Conservation (phyloP, 805 yeast genomes). For the Yamadazyma olivae region DNA sequence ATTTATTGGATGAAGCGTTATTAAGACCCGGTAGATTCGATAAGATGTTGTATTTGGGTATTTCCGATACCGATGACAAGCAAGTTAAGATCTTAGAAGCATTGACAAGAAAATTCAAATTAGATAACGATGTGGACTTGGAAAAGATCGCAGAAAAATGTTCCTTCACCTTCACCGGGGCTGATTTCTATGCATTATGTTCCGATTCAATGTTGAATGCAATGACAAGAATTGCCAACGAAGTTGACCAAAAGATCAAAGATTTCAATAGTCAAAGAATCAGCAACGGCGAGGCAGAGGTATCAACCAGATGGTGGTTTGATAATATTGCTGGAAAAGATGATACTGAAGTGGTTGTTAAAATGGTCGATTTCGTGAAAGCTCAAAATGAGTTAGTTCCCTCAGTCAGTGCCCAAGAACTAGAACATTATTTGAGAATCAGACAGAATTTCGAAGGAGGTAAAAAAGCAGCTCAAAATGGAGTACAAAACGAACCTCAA, state of each 20-base stretch:
- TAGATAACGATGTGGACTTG: slow-evolving; percentile 61
- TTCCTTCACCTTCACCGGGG: slow-evolving; percentile 93
- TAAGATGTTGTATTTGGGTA: slow-evolving; percentile 90
- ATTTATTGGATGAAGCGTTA: slow-evolving; percentile 88
- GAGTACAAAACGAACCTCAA: neutral
- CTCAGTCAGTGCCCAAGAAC: slow-evolving; percentile 83
- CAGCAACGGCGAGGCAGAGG: slow-evolving; percentile 33
- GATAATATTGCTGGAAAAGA: slow-evolving; percentile 68
- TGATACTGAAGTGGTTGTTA: slow-evolving; percentile 69
- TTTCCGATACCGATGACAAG: slow-evolving; percentile 85
- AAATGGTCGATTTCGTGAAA: slow-evolving; percentile 69
- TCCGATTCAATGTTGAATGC: slow-evolving; percentile 96
- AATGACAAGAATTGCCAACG: slow-evolving; percentile 83
- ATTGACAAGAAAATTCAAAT: slow-evolving; percentile 74
- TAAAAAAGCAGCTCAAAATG: slow-evolving; percentile 20
- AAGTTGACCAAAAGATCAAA: slow-evolving; percentile 64
- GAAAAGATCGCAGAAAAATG: slow-evolving; percentile 60
- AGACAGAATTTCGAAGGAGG: slow-evolving; percentile 80
- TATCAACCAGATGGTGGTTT: slow-evolving; percentile 86
- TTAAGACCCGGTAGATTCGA: slow-evolving; percentile 94
- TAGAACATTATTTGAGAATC: slow-evolving; percentile 76
- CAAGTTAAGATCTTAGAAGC: slow-evolving; percentile 86
- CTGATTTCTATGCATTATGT: slow-evolving; percentile 95
- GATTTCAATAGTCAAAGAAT: slow-evolving; percentile 40
- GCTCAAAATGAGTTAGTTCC: slow-evolving; percentile 74